Conservation (phyloP, 257 asterid genomes). For the Solanum virginianum region DNA sequence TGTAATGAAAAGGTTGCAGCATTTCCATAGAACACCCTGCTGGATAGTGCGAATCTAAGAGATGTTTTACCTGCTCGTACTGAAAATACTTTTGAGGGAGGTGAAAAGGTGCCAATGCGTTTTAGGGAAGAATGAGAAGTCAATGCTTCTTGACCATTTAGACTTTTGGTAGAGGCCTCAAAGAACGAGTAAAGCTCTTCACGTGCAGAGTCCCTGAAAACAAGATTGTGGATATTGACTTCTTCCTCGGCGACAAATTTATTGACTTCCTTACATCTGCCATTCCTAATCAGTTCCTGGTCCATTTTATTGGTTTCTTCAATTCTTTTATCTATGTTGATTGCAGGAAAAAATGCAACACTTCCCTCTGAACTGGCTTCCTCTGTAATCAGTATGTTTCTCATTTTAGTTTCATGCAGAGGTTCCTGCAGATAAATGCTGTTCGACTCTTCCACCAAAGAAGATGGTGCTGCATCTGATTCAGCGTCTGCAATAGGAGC, state of each 20-base stretch:
- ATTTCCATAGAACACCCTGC: slow-evolving; percentile 26
- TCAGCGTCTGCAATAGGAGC: slow-evolving; percentile 11
- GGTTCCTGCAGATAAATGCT: slow-evolving; percentile 22
- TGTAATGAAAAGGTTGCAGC: background rate
- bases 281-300: slow-evolving; percentile 17
- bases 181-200: slow-evolving; percentile 57
- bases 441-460: slow-evolving; percentile 13
- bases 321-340: slow-evolving; percentile 13
- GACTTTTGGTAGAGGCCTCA: slow-evolving; percentile 39
- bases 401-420: slow-evolving; percentile 19
- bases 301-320: slow-evolving; percentile 18
- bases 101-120: slow-evolving; percentile 15
- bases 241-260: slow-evolving; percentile 21
- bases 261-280: slow-evolving; percentile 4
- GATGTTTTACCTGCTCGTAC: slow-evolving; percentile 23
- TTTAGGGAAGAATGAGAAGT: slow-evolving; percentile 31
- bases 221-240: slow-evolving; percentile 12
- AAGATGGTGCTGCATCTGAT: slow-evolving; percentile 8
- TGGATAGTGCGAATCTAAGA: slow-evolving; percentile 15
- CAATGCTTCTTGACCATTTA: slow-evolving; percentile 30
- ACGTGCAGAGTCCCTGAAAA: slow-evolving; percentile 32
- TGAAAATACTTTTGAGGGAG: slow-evolving; percentile 18
- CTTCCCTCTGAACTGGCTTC: slow-evolving; percentile 13
- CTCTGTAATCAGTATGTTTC: slow-evolving; percentile 17
- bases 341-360: slow-evolving; percentile 18